Base-by-base conservation (phyloP, 2,329 filamentous ascomycete genomes). In the Botrytis medusae region DNA sequence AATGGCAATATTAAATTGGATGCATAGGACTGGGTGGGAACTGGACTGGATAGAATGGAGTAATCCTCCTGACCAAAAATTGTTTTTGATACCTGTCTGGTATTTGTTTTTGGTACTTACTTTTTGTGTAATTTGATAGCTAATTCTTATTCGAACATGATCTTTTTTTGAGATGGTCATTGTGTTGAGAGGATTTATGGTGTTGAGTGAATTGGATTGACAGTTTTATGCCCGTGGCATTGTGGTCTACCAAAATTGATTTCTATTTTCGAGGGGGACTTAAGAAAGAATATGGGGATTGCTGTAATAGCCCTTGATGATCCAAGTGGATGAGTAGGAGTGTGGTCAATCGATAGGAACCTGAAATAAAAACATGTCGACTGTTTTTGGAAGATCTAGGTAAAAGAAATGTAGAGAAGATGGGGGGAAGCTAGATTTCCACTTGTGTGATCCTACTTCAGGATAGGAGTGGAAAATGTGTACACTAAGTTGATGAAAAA, bases 31-130 rank as follows among this genome's bases (percentile, higher is more conserved):
- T 10, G 29, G 22, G 9, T 18, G 48, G 18, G 63, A n/a, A 22
- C 16, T 65, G 62, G 40, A 20, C n/a, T 48, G 40, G 42, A 46
- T 54, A 40, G 59, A 34, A 61, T 61, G 34, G 40, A 34, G 48
- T n/a, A 29, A 54, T n/a, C 22, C 12, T 37, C 44, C 44, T 14
- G 64, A 25, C 29, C 48, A 68, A 68, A 3, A 29, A 57, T 42
- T 29, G 64, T 32, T 40, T 67, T 57, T 40, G 48, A 68, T 68
- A 68, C 34, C 64, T 68, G 64, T 10, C 54, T 68, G 34, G 12
- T 18, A 32, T 12, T 42, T 57, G n/a, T 57, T 57, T 68, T 57
- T 68, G 32, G 29, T 42, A 42, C 48, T 42, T 44, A 44, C 9
- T 42, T 34, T 18, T 22, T n/a, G 10, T 68, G 34, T 68, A 68